Evolutionary conservation across 148 eudicot genomes (phyloP).

Genomic region (Persicaria tinctoria): DNA sequence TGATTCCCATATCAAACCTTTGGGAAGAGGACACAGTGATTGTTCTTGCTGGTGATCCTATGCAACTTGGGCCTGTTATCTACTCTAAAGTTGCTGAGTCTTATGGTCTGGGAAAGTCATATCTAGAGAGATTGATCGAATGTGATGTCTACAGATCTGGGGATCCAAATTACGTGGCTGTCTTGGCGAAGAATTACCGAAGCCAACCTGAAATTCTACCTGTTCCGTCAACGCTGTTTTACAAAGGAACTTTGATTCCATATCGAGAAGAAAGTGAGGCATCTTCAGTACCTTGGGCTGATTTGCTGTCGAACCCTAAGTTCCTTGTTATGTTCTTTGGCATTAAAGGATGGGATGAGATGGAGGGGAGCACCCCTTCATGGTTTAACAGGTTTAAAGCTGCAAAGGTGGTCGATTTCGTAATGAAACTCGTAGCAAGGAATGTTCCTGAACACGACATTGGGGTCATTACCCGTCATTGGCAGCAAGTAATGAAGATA

Average conservation of each 20-base stretch:
- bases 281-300: constrained; percentile 31
- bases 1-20: constrained; percentile 77
- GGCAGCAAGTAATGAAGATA: constrained; percentile 79
- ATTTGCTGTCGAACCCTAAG: constrained; percentile 56
- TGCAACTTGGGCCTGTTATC: constrained; percentile 86
- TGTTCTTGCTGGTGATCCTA: constrained; percentile 94
- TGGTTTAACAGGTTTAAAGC: constrained; percentile 97
- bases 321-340: constrained; percentile 80
- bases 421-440: constrained; percentile 31
- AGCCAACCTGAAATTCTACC: constrained; percentile 68
- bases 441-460: constrained; percentile 45
- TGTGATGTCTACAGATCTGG: constrained; percentile 38
- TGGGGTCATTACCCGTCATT: constrained; percentile 87
- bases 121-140: constrained; percentile 62
- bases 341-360: constrained; percentile 80
- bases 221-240: constrained; percentile 76
- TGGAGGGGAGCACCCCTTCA: constrained; percentile 92
- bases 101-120: constrained; percentile 62
- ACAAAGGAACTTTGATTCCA: constrained; percentile 53
- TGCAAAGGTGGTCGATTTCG: constrained; percentile 68
- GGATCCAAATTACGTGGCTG: constrained; percentile 58
- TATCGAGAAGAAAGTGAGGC: constrained; percentile 27
- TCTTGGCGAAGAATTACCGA: constrained; percentile 60
- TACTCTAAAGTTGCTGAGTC: constrained; percentile 56
- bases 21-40: constrained; percentile 40